These are phyloP conservation scores for Hanseniaspora lindneri DNA, from an alignment of 805 yeast genomes.

Conservation along the genomic window DNA sequence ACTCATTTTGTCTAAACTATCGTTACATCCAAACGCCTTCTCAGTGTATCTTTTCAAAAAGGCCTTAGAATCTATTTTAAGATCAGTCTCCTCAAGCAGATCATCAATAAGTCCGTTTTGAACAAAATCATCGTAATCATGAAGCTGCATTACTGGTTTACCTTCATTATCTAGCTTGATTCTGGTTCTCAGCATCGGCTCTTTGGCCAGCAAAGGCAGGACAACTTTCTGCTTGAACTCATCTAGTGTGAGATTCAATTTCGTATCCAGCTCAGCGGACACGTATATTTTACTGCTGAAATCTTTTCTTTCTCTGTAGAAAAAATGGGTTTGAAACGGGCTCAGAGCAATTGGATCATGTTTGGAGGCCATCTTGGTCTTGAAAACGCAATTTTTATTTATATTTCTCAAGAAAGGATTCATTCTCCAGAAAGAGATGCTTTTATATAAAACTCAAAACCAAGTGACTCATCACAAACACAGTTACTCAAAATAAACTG, in stretches of 20 bases:
- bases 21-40: neutral
- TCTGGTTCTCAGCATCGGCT: slow-evolving; percentile 6
- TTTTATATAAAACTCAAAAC: too few species aligned
- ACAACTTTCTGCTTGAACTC: neutral
- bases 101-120: neutral
- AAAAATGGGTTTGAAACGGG: slow-evolving; percentile 3
- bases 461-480: too few species aligned
- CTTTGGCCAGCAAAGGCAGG: neutral
- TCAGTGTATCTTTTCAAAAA: neutral
- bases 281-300: slow-evolving; percentile 6
- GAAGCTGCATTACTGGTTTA: neutral
- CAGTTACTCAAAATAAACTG: too few species aligned
- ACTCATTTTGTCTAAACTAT: neutral
- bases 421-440: too few species aligned
- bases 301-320: slow-evolving; percentile 4
- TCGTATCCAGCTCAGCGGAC: neutral
- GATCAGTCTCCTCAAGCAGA: neutral
- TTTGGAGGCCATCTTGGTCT: too few species aligned
- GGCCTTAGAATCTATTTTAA: neutral
- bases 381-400: neutral
- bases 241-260: neutral
- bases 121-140: neutral
- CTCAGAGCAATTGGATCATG: neutral
- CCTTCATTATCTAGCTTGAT: neutral
- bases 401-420: too few species aligned